Base-by-base conservation (phyloP, 2,329 filamentous ascomycete genomes). In the Verticillium isaacii region DNA sequence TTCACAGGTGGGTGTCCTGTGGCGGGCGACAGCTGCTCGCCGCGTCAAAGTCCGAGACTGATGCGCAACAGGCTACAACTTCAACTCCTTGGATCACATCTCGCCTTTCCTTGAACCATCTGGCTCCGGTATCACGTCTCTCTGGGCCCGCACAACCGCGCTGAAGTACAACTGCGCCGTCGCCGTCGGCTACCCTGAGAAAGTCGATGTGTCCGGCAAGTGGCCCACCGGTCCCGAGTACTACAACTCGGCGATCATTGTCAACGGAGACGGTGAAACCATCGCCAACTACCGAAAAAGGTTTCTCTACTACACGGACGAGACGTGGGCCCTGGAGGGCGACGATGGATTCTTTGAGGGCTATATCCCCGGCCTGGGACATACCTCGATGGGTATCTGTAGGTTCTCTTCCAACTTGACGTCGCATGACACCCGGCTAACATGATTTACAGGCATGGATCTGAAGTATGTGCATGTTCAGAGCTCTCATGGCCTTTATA, bases 101-200 rank as follows among this genome's bases (percentile, higher is more conserved):
- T 74, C 75, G 1, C 89, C 89, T 0, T 90, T 80, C 66, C 83
- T 94, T 3, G 91, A 95, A 69, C 83, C 80, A 0, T 84, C 84
- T 0, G 82, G 84, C 5, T 78, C 84, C 0, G 91, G 91, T 0
- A 85, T 89, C 60, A 87, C 82, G 7, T 87, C 90, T 0, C 73
- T 89, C 23, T 95, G 91, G 91, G 90, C 90, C 0, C 79, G 85
- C 41, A 85, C 82, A 0, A 85, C 82, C 0, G 91, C 91, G 0
- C 77, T 85, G 25, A 87, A 86, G 66, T 80, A 89, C 68, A 80
- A 87, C 63, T 93, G 90, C 68, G 77, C 82, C 58, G 89, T 94
- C 0, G 83, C 85, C 0, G 85, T 86, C 1, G 91, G 91, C 0
- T 95, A 94, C 61, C 91, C 91, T 0, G 91, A 95, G 62, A 85